Conservation (phyloP, 2,329 filamentous ascomycete species). For the Fusarium fracticaudum region DNA sequence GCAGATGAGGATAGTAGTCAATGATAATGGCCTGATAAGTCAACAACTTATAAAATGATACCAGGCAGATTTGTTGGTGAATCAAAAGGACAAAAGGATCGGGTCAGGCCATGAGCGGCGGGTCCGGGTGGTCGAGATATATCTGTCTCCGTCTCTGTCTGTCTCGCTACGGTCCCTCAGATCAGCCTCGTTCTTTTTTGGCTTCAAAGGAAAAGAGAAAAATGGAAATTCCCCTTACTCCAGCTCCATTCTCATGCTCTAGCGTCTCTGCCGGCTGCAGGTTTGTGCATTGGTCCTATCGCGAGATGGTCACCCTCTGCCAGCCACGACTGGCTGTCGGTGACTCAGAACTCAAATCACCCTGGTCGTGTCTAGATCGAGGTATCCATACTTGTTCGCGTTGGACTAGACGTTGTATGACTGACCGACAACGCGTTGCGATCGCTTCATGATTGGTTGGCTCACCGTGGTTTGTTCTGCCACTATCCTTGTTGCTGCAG, state of each 20-base stretch:
- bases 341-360: constrained; percentile 39
- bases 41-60: constrained; percentile 7
- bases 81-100: constrained; percentile 17
- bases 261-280: constrained; percentile 19
- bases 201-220: background rate
- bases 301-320: constrained; percentile 31
- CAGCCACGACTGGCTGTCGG: constrained; percentile 39
- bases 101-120: constrained; percentile 21
- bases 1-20: background rate
- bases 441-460: constrained; percentile 29
- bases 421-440: constrained; percentile 37
- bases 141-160: constrained; percentile 44
- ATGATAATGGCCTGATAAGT: background rate
- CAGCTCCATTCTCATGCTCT: constrained; percentile 8
- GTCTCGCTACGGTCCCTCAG: constrained; percentile 4
- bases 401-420: constrained; percentile 30
- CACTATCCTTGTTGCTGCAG: constrained; percentile 15
- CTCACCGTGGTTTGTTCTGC: constrained; percentile 9
- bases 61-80: constrained; percentile 7
- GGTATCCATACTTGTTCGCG: background rate
- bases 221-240: constrained; percentile 5
- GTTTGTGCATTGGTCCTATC: constrained; percentile 38
- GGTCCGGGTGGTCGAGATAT: constrained; percentile 41
- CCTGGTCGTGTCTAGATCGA: constrained; percentile 22
- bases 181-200: constrained; percentile 32